These are phyloP conservation scores for Sicyos edulis DNA, from an alignment of 306 rosid species.

Conservation along the genomic window DNA sequence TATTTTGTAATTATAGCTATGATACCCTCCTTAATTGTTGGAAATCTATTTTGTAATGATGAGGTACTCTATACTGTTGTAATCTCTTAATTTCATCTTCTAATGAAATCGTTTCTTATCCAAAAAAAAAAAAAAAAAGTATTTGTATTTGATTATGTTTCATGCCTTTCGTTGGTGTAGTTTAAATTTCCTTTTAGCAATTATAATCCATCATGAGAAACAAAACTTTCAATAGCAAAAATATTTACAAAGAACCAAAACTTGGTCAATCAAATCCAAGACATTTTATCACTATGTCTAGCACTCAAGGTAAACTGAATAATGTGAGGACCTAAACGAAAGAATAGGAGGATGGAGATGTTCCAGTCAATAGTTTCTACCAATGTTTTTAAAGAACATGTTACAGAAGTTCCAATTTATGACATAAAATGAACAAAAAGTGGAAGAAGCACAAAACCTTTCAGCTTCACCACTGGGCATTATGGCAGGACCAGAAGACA, in stretches of 20 bases:
- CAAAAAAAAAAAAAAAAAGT: too few species aligned
- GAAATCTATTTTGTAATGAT: too few species aligned
- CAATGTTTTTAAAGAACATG: neutral
- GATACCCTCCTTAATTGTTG: too few species aligned
- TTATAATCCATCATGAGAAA: neutral
- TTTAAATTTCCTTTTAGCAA: too few species aligned
- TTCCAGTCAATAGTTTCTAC: neutral
- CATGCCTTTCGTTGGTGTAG: neutral
- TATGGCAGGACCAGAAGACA: constrained; percentile 71
- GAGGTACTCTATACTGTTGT: too few species aligned
- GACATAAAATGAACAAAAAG: constrained; percentile 13
- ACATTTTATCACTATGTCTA: neutral
- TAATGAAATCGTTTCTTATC: too few species aligned
- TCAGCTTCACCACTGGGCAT: constrained; percentile 88
- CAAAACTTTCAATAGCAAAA: neutral
- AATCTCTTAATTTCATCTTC: too few species aligned
- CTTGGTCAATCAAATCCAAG: constrained; percentile 1
- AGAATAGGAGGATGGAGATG: neutral
- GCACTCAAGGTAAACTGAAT: neutral
- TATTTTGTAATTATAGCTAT: too few species aligned
- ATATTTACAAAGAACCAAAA: neutral
- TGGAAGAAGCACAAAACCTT: constrained; percentile 43
- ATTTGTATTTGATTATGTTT: neutral
- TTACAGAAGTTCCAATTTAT: neutral
- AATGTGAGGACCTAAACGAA: neutral